phyloP scores from a whole-genome alignment of 768 basidiomycete genomes.

The Lentinula guzmanii region DNA sequence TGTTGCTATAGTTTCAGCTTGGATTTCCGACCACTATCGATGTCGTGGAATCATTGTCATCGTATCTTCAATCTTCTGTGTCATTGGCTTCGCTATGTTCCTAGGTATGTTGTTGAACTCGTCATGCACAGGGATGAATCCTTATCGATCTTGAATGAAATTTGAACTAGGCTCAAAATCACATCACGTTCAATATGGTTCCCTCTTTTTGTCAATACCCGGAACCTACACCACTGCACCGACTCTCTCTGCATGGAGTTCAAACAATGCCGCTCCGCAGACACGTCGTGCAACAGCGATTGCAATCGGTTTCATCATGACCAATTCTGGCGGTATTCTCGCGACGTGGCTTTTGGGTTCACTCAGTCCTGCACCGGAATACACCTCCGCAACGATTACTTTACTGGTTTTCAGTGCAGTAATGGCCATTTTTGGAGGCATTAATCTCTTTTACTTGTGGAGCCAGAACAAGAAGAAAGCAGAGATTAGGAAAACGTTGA shows the following conservation, averaged over 20 bases:
- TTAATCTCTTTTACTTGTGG: slow-evolving; percentile 19
- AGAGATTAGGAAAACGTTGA: slow-evolving; percentile 12
- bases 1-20: slow-evolving; percentile 18
- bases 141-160: neutral
- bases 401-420: slow-evolving; percentile 12
- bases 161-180: slow-evolving; percentile 26
- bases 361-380: slow-evolving; percentile 17
- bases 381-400: slow-evolving; percentile 12
- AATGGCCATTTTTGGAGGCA: slow-evolving; percentile 13
- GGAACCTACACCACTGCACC: slow-evolving; percentile 52
- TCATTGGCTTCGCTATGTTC: slow-evolving; percentile 33
- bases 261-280: slow-evolving; percentile 57
- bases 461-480: slow-evolving; percentile 20
- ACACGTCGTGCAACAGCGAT: slow-evolving; percentile 52
- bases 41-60: slow-evolving; percentile 22
- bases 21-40: slow-evolving; percentile 20
- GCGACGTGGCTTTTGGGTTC: slow-evolving; percentile 54
- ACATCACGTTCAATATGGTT: slow-evolving; percentile 41
- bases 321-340: slow-evolving; percentile 56
- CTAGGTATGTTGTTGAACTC: slow-evolving; percentile 20
- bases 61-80: slow-evolving; percentile 24
- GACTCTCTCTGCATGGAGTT: slow-evolving; percentile 50
- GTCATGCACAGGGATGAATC: neutral
- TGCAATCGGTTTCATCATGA: slow-evolving; percentile 51
- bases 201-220: slow-evolving; percentile 48